Conservation (phyloP, 768 basidiomycete genomes). For the Sarcodon aspratus region DNA sequence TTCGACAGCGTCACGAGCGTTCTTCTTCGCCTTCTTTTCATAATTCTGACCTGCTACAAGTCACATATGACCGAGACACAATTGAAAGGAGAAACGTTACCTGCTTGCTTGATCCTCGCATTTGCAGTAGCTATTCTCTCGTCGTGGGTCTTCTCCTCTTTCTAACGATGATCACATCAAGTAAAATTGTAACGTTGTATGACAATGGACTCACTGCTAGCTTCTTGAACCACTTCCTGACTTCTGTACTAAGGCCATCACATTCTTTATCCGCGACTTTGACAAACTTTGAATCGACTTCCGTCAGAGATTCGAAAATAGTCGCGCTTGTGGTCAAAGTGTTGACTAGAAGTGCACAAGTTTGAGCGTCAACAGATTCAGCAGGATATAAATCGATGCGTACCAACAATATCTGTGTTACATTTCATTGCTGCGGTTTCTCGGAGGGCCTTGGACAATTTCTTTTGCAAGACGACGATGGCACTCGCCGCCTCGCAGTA, state of each 20-base stretch:
- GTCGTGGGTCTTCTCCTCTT: slow-evolving; percentile 72
- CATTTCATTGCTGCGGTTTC: slow-evolving; percentile 54
- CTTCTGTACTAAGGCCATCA: slow-evolving; percentile 47
- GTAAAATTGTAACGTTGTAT: background rate
- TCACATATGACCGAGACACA: background rate
- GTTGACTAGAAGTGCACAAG: slow-evolving; percentile 32
- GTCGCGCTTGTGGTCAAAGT: slow-evolving; percentile 52
- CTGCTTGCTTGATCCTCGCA: slow-evolving; percentile 67
- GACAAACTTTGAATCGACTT: slow-evolving; percentile 64
- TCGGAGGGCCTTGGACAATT: slow-evolving; percentile 55
- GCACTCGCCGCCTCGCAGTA: slow-evolving; percentile 64
- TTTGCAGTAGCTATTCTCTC: slow-evolving; percentile 58
- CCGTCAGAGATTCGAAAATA: slow-evolving; percentile 60
- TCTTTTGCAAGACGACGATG: slow-evolving; percentile 60
- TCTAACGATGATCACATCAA: slow-evolving; percentile 28
- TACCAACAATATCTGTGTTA: slow-evolving; percentile 54
- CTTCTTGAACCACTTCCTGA: slow-evolving; percentile 84
- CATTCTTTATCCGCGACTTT: slow-evolving; percentile 70
- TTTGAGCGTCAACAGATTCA: background rate
- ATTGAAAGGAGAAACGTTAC: slow-evolving; percentile 20
- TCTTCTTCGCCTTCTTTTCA: slow-evolving; percentile 76
- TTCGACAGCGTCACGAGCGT: slow-evolving; percentile 49
- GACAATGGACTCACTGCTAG: slow-evolving; percentile 41
- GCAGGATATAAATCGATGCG: slow-evolving; percentile 9
- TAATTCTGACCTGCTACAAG: slow-evolving; percentile 45